A percentile compares a stretch with the other conserved stretches of the same genome.
Conservation (phyloP, 768 basidiomycete genomes). For the Hemileccinum rubropunctum region DNA sequence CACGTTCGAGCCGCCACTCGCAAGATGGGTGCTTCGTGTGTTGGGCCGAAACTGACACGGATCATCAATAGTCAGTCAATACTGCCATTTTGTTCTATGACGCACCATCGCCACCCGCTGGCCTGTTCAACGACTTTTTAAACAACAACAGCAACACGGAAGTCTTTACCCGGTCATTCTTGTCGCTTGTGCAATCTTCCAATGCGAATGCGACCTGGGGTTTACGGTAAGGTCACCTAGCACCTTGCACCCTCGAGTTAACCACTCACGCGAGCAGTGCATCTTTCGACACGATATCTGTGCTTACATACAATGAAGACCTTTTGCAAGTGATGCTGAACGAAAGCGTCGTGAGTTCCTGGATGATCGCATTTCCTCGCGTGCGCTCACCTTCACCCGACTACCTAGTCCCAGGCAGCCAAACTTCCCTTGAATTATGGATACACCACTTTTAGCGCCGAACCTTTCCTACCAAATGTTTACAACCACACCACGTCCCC, state of each 20-base stretch:
- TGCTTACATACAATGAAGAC: slow-evolving; percentile 17
- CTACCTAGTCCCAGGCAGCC: slow-evolving; percentile 43
- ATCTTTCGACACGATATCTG: slow-evolving; percentile 24
- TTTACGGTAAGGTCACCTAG: slow-evolving; percentile 22
- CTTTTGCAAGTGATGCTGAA: slow-evolving; percentile 19
- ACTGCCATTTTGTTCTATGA: slow-evolving; percentile 56
- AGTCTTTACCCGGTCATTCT: slow-evolving; percentile 21
- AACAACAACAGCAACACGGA: slow-evolving; percentile 6
- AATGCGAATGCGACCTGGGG: slow-evolving; percentile 15
- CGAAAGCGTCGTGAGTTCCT: slow-evolving; percentile 16
- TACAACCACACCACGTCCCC: slow-evolving; percentile 36
- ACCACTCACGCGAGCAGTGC: slow-evolving; percentile 13
- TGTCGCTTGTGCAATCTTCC: slow-evolving; percentile 25
- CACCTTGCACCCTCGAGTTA: not conserved
- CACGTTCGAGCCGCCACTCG: not conserved
- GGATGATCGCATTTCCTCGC: not conserved
- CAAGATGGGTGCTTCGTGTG: not conserved
- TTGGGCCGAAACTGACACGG: slow-evolving; percentile 4
- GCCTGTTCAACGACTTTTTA: slow-evolving; percentile 32
- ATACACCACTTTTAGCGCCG: slow-evolving; percentile 45
- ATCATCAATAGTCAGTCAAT: slow-evolving; percentile 7
- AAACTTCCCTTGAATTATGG: slow-evolving; percentile 35
- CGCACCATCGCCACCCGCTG: slow-evolving; percentile 32
- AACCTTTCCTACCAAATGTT: slow-evolving; percentile 46
- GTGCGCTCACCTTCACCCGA: not conserved